phyloP scores from a whole-genome alignment of 768 basidiomycete species.

The Kwoniella europaea region DNA sequence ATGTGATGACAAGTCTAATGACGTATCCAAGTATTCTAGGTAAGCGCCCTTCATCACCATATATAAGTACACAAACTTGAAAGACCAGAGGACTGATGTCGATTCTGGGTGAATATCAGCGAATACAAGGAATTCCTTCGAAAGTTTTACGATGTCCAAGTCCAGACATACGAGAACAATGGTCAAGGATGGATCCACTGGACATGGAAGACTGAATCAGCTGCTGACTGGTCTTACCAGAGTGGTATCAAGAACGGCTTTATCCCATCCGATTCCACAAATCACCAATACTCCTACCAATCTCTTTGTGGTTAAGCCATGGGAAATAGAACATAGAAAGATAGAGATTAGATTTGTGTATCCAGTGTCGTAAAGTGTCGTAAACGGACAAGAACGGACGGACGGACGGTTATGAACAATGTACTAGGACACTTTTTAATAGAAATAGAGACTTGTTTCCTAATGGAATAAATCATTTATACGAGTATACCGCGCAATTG shows the following conservation, averaged over 20 bases:
- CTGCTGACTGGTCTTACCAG: slow-evolving; percentile 89
- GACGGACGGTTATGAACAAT: background rate
- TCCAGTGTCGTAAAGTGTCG: background rate
- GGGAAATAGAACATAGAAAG: slow-evolving; percentile 1
- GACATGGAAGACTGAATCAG: slow-evolving; percentile 60
- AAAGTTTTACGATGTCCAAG: slow-evolving; percentile 82
- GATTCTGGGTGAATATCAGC: slow-evolving; percentile 13
- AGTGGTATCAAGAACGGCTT: slow-evolving; percentile 78
- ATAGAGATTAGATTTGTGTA: background rate
- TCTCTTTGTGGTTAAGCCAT: slow-evolving; percentile 63
- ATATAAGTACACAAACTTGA: no score
- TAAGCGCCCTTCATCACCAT: slow-evolving; percentile 5
- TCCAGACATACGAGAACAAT: slow-evolving; percentile 54
- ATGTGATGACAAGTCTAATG: slow-evolving; percentile 64
- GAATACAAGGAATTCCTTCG: slow-evolving; percentile 81
- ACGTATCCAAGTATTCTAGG: slow-evolving; percentile 72
- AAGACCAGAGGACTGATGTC: no score
- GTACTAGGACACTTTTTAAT: background rate
- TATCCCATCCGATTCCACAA: slow-evolving; percentile 72
- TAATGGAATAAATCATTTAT: background rate
- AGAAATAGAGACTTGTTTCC: background rate
- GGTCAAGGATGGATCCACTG: slow-evolving; percentile 55
- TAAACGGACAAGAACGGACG: background rate
- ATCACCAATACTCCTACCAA: slow-evolving; percentile 64
- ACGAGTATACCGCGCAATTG: background rate